Evolutionary conservation across 768 basidiomycete species (phyloP), one percentile per base, ranked within the genome.

Genomic region (Macrolepiota dolichaula): DNA sequence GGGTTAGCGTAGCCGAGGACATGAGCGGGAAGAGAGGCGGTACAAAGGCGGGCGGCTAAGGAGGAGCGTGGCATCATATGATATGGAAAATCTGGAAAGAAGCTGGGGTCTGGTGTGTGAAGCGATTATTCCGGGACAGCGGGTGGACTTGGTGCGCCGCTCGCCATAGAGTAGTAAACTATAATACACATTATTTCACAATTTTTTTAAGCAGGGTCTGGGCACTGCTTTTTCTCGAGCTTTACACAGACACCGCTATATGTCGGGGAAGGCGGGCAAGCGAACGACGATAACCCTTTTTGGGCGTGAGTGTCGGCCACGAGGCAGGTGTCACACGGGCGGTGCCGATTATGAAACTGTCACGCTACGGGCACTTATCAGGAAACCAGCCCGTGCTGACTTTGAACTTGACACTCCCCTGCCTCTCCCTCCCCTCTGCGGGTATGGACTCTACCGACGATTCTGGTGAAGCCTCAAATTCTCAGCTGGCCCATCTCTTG

Each of bases 401-500:
- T 32, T 32, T 32, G 29, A 32, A 32, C 29, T 32, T 32, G 29
- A 32, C 29, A 32, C 29, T 32, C 29, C 29, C 29, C n/a, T n/a
- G n/a, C n/a, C n/a, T 44, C 17, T 56, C 24, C 35, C 29, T 47
- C 24, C 55, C 17, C 10, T 3, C 27, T 19, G 42, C 19, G 27
- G 17, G 17, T 40, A 56, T 57, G 55, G 55, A 57, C 25, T 47
- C 46, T 32, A 29, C 55, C 27, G 44, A 57, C 27, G 55, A 57
- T 36, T 24, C 24, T 19, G n/a, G 38, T 2, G 50, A 59, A n/a
- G 27, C 42, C 19, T 42, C 49, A 40, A 38, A 84, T 65, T 73
- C 84, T 1, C 79, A 82, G 61, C 84, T 89, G 67, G 86, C 87
- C 13, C 65, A 75, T 6, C 78, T 88, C 51, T 84, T 89, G 68